Percentiles rank a stretch among this genome's conserved stretches.
These are phyloP conservation scores for Fusarium verrucosum DNA, from an alignment of 2,329 filamentous ascomycete genomes.

Conservation along the genomic window DNA sequence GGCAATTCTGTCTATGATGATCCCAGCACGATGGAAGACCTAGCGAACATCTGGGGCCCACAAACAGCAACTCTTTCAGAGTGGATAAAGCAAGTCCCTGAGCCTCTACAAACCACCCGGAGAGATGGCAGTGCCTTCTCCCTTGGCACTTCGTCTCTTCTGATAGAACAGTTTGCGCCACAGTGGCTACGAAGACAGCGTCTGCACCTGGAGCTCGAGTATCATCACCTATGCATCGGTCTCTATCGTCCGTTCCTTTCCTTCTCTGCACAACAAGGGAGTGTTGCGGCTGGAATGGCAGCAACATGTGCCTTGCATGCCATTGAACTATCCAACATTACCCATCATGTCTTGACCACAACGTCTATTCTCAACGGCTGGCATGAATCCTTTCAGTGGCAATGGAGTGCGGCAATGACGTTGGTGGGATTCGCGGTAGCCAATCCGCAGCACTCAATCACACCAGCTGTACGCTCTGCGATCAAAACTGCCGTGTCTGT, in stretches of 20 bases:
- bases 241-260: conserved; percentile 15
- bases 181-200: conserved; percentile 16
- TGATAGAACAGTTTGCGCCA: conserved; percentile 1
- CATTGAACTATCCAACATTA: conserved; percentile 5
- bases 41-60: background rate
- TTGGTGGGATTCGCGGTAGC: conserved; percentile 1
- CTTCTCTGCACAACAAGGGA: background rate
- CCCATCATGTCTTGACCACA: background rate
- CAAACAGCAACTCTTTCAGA: background rate
- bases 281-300: background rate
- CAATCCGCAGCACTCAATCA: background rate
- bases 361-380: conserved; percentile 4
- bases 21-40: background rate
- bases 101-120: background rate
- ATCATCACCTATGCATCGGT: conserved; percentile 7
- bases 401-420: conserved; percentile 14
- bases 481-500: background rate
- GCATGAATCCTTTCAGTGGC: conserved; percentile 22
- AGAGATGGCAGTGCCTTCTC: background rate
- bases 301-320: conserved; percentile 2
- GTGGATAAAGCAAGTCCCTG: conserved; percentile 1
- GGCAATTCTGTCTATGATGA: background rate
- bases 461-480: background rate
- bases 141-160: background rate
- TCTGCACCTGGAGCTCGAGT: conserved; percentile 1